phyloP scores from a whole-genome alignment of 768 basidiomycete species.

The Lepiota venenata region DNA sequence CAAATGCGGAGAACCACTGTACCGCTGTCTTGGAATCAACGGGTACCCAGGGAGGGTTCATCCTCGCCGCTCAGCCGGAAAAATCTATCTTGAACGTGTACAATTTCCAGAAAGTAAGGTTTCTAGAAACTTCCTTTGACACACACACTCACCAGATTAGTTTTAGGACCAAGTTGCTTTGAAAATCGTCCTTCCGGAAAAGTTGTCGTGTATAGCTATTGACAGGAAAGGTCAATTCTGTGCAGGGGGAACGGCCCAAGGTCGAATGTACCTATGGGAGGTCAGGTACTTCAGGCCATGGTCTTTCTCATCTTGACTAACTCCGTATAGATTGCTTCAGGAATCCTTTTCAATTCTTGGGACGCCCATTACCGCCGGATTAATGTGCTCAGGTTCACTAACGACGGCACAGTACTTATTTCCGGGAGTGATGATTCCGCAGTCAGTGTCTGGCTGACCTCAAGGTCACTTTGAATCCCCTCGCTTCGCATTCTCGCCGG shows the following conservation, averaged over 20 bases:
- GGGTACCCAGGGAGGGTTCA: constrained; percentile 75
- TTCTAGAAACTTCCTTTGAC: neutral
- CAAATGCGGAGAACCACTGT: constrained; percentile 59
- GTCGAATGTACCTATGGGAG: constrained; percentile 96
- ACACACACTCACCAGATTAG: constrained; percentile 11
- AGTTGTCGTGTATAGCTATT: constrained; percentile 74
- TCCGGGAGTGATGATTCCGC: constrained; percentile 91
- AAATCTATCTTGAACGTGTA: constrained; percentile 90
- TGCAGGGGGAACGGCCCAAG: constrained; percentile 85
- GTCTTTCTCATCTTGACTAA: neutral
- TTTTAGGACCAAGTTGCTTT: constrained; percentile 83
- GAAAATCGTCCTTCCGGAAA: constrained; percentile 89
- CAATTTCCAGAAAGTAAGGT: constrained; percentile 84
- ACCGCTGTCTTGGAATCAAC: constrained; percentile 66
- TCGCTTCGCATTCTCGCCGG: constrained; percentile 10
- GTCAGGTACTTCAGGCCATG: constrained; percentile 37
- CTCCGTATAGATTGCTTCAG: constrained; percentile 71
- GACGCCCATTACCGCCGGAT: constrained; percentile 95
- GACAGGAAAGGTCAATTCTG: constrained; percentile 74
- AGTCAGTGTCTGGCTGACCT: constrained; percentile 85
- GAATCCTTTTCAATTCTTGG: constrained; percentile 88
- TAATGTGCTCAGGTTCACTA: constrained; percentile 78
- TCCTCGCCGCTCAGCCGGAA: constrained; percentile 83
- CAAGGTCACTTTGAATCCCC: constrained; percentile 56
- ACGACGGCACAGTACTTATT: constrained; percentile 74